Evolutionary conservation across 1,139 yeast genomes (phyloP).

Genomic region (Kodamaea derodonti): DNA sequence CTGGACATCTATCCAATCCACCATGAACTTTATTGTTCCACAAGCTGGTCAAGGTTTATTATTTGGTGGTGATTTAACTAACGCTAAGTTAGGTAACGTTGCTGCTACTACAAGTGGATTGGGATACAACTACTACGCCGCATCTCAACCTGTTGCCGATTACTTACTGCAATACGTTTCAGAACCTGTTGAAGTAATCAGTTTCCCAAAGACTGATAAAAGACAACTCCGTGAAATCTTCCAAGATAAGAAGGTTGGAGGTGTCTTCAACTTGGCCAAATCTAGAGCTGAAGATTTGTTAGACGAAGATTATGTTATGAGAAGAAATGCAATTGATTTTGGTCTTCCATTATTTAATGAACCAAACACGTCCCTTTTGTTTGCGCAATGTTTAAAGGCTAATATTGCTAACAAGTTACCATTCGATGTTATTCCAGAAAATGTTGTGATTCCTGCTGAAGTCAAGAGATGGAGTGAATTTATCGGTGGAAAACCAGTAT

Average conservation of each 20-base stretch:
- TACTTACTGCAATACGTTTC: conserved; percentile 54
- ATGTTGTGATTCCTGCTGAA: conserved; percentile 69
- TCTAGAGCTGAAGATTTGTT: conserved; percentile 80
- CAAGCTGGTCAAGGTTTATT: conserved; percentile 83
- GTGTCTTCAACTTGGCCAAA: conserved; percentile 88
- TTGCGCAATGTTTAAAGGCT: conserved; percentile 76
- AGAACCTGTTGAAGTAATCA: conserved; percentile 61
- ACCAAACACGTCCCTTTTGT: conserved; percentile 85
- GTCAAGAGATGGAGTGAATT: conserved; percentile 96
- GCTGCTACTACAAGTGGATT: conserved; percentile 66
- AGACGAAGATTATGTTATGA: conserved; percentile 94
- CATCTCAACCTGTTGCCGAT: conserved; percentile 65
- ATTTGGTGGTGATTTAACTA: conserved; percentile 87
- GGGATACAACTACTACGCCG: conserved; percentile 80
- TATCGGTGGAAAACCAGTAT: conserved; percentile 87
- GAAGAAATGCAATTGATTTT: conserved; percentile 98
- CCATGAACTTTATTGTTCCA: conserved; percentile 95
- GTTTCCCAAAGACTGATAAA: conserved; percentile 90
- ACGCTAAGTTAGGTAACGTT: conserved; percentile 67
- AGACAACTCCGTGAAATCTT: conserved; percentile 90
- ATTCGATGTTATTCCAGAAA: conserved; percentile 38
- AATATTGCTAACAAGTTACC: conserved; percentile 59
- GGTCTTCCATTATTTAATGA: conserved; percentile 95
- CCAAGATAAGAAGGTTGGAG: conserved; percentile 76
- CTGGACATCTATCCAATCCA: conserved; percentile 95